phyloP scores from a whole-genome alignment of 148 eudicot genomes.

The Salicornia ramosissima region DNA sequence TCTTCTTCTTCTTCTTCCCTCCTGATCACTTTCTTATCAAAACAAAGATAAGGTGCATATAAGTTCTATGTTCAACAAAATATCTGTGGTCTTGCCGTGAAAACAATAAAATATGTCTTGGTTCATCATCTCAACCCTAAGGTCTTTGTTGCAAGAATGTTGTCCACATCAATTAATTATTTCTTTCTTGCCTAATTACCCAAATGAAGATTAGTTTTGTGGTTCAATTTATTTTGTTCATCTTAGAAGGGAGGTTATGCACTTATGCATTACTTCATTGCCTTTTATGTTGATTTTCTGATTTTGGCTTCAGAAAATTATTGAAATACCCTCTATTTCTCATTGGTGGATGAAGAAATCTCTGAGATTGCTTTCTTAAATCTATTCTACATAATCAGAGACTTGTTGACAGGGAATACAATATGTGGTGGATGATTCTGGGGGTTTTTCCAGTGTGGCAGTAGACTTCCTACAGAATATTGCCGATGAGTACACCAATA shows the following conservation, averaged over 20 bases:
- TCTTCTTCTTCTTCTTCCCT: background rate
- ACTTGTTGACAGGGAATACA: constrained; percentile 71
- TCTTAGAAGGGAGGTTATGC: background rate
- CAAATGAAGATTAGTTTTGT: background rate
- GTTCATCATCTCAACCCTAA: background rate
- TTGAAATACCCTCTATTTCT: background rate
- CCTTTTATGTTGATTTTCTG: background rate
- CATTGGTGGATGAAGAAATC: background rate
- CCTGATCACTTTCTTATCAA: background rate
- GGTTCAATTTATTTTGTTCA: background rate
- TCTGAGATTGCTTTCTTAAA: background rate
- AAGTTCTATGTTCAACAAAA: background rate
- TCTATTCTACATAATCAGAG: constrained; percentile 5
- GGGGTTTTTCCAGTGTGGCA: constrained; percentile 88
- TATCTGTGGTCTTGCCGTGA: background rate
- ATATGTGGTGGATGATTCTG: constrained; percentile 76
- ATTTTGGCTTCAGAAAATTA: background rate
- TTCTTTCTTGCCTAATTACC: background rate
- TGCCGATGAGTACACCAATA: constrained; percentile 75
- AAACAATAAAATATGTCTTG: background rate
- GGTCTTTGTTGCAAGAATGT: background rate
- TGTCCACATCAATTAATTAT: background rate
- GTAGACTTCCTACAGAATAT: constrained; percentile 71
- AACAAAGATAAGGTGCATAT: background rate
- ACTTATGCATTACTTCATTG: background rate